Percentiles rank a stretch among this genome's conserved stretches.
Evolutionary conservation across 495 filamentous ascomycete species (phyloP).

Genomic region (Penicillium lagena): DNA sequence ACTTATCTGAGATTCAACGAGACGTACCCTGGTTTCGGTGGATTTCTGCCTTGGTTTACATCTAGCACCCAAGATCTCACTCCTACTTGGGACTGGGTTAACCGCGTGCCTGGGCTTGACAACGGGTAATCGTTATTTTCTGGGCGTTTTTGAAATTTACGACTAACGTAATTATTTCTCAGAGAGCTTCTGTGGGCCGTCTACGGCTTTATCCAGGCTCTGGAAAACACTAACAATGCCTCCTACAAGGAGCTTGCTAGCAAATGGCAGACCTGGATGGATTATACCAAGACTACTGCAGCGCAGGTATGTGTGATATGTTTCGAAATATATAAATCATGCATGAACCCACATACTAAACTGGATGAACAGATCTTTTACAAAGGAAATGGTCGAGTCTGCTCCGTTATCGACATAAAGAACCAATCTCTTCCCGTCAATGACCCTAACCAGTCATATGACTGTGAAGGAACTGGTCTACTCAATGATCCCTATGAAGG

Average conservation of each 20-base stretch:
- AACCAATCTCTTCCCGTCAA: constrained; percentile 17
- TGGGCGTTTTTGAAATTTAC: background rate
- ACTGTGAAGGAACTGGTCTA: constrained; percentile 16
- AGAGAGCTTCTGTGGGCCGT: constrained; percentile 30
- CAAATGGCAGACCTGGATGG: constrained; percentile 27
- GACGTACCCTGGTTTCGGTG: constrained; percentile 29
- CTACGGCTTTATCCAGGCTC: constrained; percentile 24
- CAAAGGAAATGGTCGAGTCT: constrained; percentile 17
- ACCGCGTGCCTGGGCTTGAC: constrained; percentile 26
- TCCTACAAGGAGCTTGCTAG: constrained; percentile 16
- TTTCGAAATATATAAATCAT: background rate
- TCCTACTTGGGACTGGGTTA: constrained; percentile 24
- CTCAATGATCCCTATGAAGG: constrained; percentile 30
- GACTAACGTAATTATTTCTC: background rate
- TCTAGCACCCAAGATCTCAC: constrained; percentile 12
- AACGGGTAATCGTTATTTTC: constrained; percentile 18
- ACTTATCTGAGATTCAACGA: constrained; percentile 29
- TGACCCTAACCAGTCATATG: constrained; percentile 18
- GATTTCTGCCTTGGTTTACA: constrained; percentile 26
- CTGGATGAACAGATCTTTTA: constrained; percentile 19
- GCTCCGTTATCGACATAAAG: constrained; percentile 19
- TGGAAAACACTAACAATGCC: constrained; percentile 11
- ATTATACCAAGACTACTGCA: constrained; percentile 25
- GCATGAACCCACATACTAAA: no score
- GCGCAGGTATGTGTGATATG: constrained; percentile 7